A percentile compares a stretch with the other conserved stretches of the same genome.
Evolutionary conservation across 306 rosid species (phyloP).

Genomic region (Notholithocarpus densiflorus): DNA sequence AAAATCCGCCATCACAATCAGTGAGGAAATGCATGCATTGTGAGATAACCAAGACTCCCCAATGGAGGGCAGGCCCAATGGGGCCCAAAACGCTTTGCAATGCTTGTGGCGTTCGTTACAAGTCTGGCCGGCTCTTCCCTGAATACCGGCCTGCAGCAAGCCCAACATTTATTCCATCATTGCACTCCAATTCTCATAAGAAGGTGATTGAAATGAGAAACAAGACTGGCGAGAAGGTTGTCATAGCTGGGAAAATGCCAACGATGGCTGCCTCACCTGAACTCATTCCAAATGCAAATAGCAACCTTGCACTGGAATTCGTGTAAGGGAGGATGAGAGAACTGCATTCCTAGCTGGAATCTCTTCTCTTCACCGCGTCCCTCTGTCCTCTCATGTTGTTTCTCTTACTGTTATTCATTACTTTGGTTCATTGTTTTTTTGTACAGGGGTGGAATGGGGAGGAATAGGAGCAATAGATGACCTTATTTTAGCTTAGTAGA

Average conservation of each 20-base stretch:
- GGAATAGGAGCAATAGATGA: constrained; percentile 65
- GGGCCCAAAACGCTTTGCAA: constrained; percentile 97
- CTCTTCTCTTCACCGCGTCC: constrained; percentile 13
- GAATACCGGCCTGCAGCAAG: constrained; percentile 98
- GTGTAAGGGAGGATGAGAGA: constrained; percentile 38
- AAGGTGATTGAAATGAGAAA: constrained; percentile 89
- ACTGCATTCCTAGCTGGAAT: constrained; percentile 23
- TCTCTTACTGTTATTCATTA: constrained; percentile 48
- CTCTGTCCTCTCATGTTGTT: constrained; percentile 46
- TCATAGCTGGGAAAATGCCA: background rate
- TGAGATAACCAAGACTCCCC: constrained; percentile 95
- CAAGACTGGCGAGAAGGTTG: constrained; percentile 32
- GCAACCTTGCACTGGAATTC: constrained; percentile 71
- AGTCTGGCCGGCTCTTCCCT: constrained; percentile 91
- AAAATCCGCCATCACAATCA: constrained; percentile 32
- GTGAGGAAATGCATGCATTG: constrained; percentile 96
- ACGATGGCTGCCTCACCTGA: constrained; percentile 47
- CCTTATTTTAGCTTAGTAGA: constrained; percentile 64
- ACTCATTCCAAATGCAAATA: constrained; percentile 77
- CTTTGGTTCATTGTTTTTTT: constrained; percentile 66
- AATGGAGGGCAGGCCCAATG: constrained; percentile 99
- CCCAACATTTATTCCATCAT: constrained; percentile 70
- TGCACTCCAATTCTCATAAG: constrained; percentile 96
- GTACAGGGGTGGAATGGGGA: constrained; percentile 80
- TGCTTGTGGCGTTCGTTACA: constrained; percentile 92